Evolutionary conservation across 495 filamentous ascomycete genomes (phyloP).

Genomic region (Corynascus novoguineensis): DNA sequence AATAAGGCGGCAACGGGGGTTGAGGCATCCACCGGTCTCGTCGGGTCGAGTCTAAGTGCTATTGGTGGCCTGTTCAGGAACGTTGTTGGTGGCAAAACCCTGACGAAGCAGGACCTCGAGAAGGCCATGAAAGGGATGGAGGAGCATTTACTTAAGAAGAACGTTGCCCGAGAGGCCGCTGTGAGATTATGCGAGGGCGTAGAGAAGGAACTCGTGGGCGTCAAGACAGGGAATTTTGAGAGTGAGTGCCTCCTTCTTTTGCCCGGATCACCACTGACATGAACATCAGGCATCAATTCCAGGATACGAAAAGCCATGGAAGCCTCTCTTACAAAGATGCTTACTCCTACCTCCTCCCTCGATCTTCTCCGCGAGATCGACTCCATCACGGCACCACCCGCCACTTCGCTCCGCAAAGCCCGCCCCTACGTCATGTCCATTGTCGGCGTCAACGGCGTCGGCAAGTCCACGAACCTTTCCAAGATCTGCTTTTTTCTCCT

Average conservation of each 20-base stretch:
- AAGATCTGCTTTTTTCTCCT: slow-evolving; percentile 97
- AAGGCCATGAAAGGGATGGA: slow-evolving; percentile 95
- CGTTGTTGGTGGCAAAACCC: slow-evolving; percentile 84
- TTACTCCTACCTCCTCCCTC: slow-evolving; percentile 90
- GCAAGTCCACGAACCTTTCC: slow-evolving; percentile 92
- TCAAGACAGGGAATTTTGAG: slow-evolving; percentile 90
- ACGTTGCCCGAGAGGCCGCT: slow-evolving; percentile 91
- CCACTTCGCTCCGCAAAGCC: slow-evolving; percentile 47
- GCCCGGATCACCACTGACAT: slow-evolving; percentile 2
- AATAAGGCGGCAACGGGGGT: slow-evolving; percentile 48
- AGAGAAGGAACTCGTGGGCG: slow-evolving; percentile 77
- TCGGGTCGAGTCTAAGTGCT: slow-evolving; percentile 70
- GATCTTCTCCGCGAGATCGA: slow-evolving; percentile 92
- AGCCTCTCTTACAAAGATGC: slow-evolving; percentile 82
- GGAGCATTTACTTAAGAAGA: slow-evolving; percentile 90
- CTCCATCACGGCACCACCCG: slow-evolving; percentile 60
- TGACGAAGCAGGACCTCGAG: slow-evolving; percentile 80
- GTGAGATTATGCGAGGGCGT: slow-evolving; percentile 87
- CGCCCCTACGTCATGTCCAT: slow-evolving; percentile 96
- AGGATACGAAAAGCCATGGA: slow-evolving; percentile 81
- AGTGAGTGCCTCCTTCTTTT: slow-evolving; percentile 43
- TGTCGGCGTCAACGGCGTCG: slow-evolving; percentile 96
- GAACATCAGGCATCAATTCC: slow-evolving; percentile 58
- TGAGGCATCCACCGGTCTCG: slow-evolving; percentile 50
- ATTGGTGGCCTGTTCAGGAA: slow-evolving; percentile 87